Conservation (phyloP, 768 basidiomycete genomes). For the Galerina sulciceps region DNA sequence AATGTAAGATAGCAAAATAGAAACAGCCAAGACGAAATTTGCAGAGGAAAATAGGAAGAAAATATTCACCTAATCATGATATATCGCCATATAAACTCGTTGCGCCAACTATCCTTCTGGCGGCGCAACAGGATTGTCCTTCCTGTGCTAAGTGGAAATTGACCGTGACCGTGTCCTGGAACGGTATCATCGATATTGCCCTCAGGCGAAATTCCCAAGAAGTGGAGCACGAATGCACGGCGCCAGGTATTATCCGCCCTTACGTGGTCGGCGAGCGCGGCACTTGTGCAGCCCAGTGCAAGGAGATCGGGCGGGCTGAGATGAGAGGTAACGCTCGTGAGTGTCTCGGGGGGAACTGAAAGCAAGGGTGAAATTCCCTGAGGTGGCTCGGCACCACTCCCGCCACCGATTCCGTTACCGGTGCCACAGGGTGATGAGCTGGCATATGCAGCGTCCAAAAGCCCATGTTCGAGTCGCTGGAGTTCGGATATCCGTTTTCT, state of each 20-base stretch:
- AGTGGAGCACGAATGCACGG: slow-evolving; percentile 71
- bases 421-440: too few relatives aligned
- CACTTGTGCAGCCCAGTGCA: slow-evolving; percentile 57
- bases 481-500: slow-evolving; percentile 24
- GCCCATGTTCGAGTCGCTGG: too few relatives aligned
- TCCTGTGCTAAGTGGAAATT: too few relatives aligned
- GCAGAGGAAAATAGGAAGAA: neutral
- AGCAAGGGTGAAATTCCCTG: slow-evolving; percentile 33
- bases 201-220: slow-evolving; percentile 63
- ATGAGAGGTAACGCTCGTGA: slow-evolving; percentile 76
- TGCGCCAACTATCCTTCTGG: slow-evolving; percentile 63
- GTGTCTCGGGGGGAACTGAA: slow-evolving; percentile 68
- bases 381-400: too few relatives aligned
- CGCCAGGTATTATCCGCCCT: slow-evolving; percentile 82
- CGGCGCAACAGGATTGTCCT: slow-evolving; percentile 52
- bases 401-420: too few relatives aligned
- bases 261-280: slow-evolving; percentile 63
- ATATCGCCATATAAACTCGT: slow-evolving; percentile 67
- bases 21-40: neutral
- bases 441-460: too few relatives aligned
- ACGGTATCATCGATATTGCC: slow-evolving; percentile 38
- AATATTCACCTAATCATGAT: slow-evolving; percentile 53
- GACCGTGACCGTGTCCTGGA: too few relatives aligned
- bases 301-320: slow-evolving; percentile 68
- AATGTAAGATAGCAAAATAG: neutral